These are phyloP conservation scores for Fusarium sp. DNA, from an alignment of 2,329 filamentous ascomycete species.

Conservation along the genomic window DNA sequence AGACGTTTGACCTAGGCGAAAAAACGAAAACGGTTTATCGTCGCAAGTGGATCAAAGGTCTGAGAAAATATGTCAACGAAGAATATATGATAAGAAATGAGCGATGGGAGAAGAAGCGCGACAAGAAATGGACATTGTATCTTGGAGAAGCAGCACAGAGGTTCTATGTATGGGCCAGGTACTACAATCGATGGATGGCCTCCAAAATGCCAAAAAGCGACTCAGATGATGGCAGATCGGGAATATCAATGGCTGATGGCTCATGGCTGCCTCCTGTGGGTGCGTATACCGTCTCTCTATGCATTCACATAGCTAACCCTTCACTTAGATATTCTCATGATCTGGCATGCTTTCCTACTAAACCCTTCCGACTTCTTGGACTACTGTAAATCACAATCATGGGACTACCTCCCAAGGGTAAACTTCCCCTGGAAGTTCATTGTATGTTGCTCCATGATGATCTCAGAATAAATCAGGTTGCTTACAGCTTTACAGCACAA, in stretches of 20 bases:
- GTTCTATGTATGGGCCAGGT: conserved; percentile 41
- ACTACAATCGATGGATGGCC: conserved; percentile 18
- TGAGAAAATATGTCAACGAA: conserved; percentile 31
- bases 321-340: conserved; percentile 35
- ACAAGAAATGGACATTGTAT: conserved; percentile 44
- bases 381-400: conserved; percentile 13
- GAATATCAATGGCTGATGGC: conserved; percentile 6
- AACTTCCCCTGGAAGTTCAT: conserved; percentile 38
- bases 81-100: conserved; percentile 16
- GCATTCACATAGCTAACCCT: not conserved
- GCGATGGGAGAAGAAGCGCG: conserved; percentile 14
- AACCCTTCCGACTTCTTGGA: conserved; percentile 33
- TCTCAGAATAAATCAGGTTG: no score
- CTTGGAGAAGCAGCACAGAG: conserved; percentile 43
- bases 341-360: conserved; percentile 43
- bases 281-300: not conserved
- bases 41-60: conserved; percentile 18
- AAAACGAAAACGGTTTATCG: conserved; percentile 35
- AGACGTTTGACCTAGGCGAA: conserved; percentile 27
- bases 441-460: not conserved
- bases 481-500: conserved; percentile 30
- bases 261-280: conserved; percentile 36
- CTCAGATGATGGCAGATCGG: not conserved
- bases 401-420: conserved; percentile 15
- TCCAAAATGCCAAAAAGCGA: not conserved